A percentile compares a stretch with the other conserved stretches of the same genome.
These are phyloP conservation scores for Misopates orontium DNA, from an alignment of 257 asterid species.

Conservation along the genomic window DNA sequence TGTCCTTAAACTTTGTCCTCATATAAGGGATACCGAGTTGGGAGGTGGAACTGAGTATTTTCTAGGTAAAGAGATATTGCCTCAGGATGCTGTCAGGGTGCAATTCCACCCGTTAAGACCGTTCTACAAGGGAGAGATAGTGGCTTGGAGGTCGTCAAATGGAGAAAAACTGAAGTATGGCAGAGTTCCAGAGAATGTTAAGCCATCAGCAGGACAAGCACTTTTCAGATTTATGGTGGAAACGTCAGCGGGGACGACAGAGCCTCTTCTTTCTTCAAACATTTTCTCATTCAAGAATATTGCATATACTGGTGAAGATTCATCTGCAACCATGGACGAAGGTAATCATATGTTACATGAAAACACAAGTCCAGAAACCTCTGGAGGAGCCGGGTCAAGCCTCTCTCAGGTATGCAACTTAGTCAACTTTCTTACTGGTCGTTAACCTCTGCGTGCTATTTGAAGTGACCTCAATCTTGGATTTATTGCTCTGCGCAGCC, in stretches of 20 bases:
- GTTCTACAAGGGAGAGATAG: constrained; percentile 86
- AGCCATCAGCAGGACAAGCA: constrained; percentile 91
- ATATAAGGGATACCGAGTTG: constrained; percentile 40
- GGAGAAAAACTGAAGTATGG: constrained; percentile 91
- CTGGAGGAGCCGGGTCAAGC: constrained; percentile 47
- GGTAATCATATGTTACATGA: constrained; percentile 36
- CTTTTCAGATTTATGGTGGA: constrained; percentile 77
- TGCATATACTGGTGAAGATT: constrained; percentile 47
- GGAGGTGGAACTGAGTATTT: constrained; percentile 54
- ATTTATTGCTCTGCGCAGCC: constrained; percentile 34
- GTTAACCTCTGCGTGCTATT: neutral
- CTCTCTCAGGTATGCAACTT: constrained; percentile 54
- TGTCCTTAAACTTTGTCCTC: constrained; percentile 65
- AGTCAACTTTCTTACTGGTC: constrained; percentile 21
- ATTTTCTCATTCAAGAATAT: constrained; percentile 85
- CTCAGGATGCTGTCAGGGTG: constrained; percentile 86
- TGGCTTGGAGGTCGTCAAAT: constrained; percentile 86
- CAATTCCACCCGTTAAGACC: constrained; percentile 96
- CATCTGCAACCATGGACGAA: constrained; percentile 41
- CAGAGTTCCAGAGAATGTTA: constrained; percentile 77
- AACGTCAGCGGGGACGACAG: constrained; percentile 57
- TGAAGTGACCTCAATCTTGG: neutral
- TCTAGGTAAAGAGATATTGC: constrained; percentile 72
- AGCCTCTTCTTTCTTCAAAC: constrained; percentile 71
- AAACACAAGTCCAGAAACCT: constrained; percentile 41